Percentiles rank a stretch among this genome's conserved stretches.
Conservation (phyloP, 176 grass and related monocot genomes). For the Triticum turgidum region DNA sequence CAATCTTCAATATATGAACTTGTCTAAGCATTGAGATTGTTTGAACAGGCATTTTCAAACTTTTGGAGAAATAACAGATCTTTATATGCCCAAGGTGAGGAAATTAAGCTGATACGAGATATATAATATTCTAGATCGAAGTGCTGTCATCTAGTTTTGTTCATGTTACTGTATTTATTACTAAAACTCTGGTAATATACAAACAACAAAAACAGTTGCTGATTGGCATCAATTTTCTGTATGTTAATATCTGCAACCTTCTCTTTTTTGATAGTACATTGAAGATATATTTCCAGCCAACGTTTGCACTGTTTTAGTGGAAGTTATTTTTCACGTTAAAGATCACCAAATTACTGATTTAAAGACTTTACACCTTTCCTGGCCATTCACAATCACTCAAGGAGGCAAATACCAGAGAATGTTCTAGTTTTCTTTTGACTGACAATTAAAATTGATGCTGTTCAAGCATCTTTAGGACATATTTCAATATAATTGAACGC, state of each 20-base stretch:
- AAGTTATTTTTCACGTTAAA: not conserved
- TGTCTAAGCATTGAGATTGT: constrained; percentile 3
- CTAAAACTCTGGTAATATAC: not conserved
- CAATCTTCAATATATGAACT: not conserved
- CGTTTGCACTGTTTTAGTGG: not conserved
- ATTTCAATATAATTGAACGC: not conserved
- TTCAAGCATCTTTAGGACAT: not conserved
- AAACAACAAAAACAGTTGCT: not conserved
- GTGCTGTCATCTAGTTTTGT: not conserved
- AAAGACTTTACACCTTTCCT: not conserved
- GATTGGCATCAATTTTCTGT: not conserved
- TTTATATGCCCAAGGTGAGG: constrained; percentile 89
- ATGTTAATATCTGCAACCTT: not conserved
- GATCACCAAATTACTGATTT: not conserved
- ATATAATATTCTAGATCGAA: not conserved
- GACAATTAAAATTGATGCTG: not conserved
- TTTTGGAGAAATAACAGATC: constrained; percentile 76
- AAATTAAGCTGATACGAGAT: not conserved
- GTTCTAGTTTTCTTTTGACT: not conserved
- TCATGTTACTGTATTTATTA: not conserved
- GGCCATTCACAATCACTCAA: not conserved
- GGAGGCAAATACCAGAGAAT: not conserved
- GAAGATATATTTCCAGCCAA: not conserved
- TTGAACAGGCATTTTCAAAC: constrained; percentile 75
- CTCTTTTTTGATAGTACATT: not conserved